Evolutionary conservation across 495 filamentous ascomycete species (phyloP).

Genomic region (Xylaria flabelliformis): DNA sequence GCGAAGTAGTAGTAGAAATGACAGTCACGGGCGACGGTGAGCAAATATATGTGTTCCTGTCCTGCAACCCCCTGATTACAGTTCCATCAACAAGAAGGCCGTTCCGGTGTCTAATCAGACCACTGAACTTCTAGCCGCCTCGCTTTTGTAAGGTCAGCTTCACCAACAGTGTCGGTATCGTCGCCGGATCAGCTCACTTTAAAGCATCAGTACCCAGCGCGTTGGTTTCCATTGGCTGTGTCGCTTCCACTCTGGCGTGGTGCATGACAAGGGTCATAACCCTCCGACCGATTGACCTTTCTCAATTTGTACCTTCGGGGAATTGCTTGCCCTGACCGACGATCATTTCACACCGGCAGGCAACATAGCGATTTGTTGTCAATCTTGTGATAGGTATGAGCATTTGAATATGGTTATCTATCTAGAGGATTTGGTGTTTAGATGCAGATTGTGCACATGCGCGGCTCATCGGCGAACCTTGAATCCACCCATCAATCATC

Average conservation of each 20-base stretch:
- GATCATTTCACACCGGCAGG: constrained; percentile 14
- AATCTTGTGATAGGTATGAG: background rate
- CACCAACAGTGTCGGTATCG: constrained; percentile 21
- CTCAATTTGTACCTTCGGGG: constrained; percentile 22
- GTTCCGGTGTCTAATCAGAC: constrained; percentile 25
- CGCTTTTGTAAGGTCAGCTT: constrained; percentile 26
- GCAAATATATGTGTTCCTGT: constrained; percentile 27
- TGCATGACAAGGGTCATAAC: constrained; percentile 23
- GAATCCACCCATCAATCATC: background rate
- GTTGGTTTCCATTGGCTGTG: constrained; percentile 30
- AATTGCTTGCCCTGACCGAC: constrained; percentile 15
- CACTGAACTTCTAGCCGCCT: constrained; percentile 23
- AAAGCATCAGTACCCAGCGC: constrained; percentile 24
- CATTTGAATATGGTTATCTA: constrained; percentile 4
- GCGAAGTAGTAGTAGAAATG: constrained; percentile 10
- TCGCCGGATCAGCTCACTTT: constrained; percentile 26
- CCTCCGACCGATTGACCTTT: constrained; percentile 22
- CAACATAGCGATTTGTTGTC: background rate
- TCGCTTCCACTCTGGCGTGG: constrained; percentile 18
- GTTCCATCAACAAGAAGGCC: constrained; percentile 25
- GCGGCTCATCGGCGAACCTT: background rate
- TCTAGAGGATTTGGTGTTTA: background rate
- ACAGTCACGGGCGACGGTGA: constrained; percentile 19
- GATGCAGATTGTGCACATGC: background rate
- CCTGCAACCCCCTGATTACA: constrained; percentile 23